Base-by-base conservation (phyloP, 2,329 filamentous ascomycete genomes). In the Aureobasidium melanogenum region DNA sequence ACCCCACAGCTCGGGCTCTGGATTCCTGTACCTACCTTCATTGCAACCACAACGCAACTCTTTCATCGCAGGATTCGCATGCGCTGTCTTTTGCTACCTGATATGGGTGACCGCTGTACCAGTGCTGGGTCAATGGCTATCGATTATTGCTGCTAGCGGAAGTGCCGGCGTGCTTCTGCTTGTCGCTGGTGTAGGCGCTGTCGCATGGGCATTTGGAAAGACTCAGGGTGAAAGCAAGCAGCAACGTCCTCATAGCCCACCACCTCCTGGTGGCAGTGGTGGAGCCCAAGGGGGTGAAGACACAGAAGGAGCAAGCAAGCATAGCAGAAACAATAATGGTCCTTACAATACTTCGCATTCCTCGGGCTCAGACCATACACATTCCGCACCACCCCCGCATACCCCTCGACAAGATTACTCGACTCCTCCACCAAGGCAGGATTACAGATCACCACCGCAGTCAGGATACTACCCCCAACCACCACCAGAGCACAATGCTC, bases 11-110 rank as follows among this genome's bases (percentile, higher is more conserved):
- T 83, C 92, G 7, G 93, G 93, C 58, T 85, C 86, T 0, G 93
- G 93, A 36, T 97, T 97, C 74, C 79, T 97, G 30, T 97, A 97
- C 73, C 83, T 97, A n/a, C 93, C 93, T 0, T 96, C 92, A 0
- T 75, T 97, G 64, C 84, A 88, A 70, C 88, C 90, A 22, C 89
- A 94, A 69, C 82, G 88, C 69, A 96, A 96, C 74, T 96, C 90
- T 75, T 97, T 97, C 73, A 82, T 91, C 24, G 91, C 92, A 3
- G 93, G 93, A 30, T 91, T 91, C 67, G 88, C 86, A 43, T 87
- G 84, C 63, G 91, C 90, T 2, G 76, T 96, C 36, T 79, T 89
- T 41, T 76, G 86, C 10, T 85, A 94, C 17, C 82, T 86, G 2
- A 70, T 95, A n/a, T 90, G 86, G 75, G 83, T 87, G 64, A 84